Conservation (phyloP, 768 basidiomycete species). For the Rhodotorula toruloides region DNA sequence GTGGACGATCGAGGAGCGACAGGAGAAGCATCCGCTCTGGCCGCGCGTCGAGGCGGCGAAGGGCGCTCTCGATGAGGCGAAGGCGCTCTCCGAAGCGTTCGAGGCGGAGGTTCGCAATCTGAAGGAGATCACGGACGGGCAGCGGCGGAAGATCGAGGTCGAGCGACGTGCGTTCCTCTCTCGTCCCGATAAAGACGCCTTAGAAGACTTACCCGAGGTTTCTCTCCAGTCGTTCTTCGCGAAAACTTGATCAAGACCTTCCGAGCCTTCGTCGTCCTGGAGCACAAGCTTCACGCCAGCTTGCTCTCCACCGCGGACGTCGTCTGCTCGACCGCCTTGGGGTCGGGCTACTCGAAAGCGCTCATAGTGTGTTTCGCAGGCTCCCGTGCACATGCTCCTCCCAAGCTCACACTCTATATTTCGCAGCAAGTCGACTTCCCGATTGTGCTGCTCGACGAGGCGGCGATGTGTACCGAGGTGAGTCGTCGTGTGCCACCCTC, state of each 20-base stretch:
- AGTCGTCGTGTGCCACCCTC: neutral
- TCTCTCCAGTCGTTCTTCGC: constrained; percentile 37
- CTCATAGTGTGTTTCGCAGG: constrained; percentile 14
- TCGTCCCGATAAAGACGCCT: neutral
- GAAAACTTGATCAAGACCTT: constrained; percentile 46
- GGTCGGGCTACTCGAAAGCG: constrained; percentile 25
- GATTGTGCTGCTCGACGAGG: constrained; percentile 88
- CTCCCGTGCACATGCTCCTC: constrained; percentile 26
- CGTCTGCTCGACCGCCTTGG: constrained; percentile 49
- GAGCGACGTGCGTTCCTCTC: neutral
- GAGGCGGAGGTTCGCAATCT: constrained; percentile 36
- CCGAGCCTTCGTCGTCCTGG: constrained; percentile 55
- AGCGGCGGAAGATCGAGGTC: too few relatives aligned
- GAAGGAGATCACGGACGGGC: too few relatives aligned
- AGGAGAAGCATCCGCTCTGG: constrained; percentile 59
- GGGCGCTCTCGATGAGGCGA: constrained; percentile 16
- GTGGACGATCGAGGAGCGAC: constrained; percentile 62
- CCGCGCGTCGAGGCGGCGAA: constrained; percentile 49
- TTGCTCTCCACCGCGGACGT: constrained; percentile 66
- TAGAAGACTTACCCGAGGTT: neutral
- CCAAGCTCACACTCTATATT: too few relatives aligned
- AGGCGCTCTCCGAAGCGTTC: constrained; percentile 47
- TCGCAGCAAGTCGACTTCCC: constrained; percentile 91
- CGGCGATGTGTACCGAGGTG: constrained; percentile 85
- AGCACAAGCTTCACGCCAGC: constrained; percentile 62